Percentiles rank a stretch among this genome's conserved stretches.
Evolutionary conservation across 768 basidiomycete species (phyloP).

Genomic region (Lactifluus rugatus): DNA sequence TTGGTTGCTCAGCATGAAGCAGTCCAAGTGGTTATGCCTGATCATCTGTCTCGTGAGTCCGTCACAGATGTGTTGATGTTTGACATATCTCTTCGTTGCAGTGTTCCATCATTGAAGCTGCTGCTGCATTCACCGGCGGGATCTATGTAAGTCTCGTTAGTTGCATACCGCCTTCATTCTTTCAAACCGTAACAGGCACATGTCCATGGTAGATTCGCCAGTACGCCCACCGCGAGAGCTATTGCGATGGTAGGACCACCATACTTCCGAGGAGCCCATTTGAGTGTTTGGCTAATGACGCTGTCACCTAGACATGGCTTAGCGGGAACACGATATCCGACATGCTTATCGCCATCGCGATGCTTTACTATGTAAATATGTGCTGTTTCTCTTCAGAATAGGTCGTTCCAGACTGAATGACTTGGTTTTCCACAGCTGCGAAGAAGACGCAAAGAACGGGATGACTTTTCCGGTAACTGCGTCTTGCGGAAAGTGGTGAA

Average conservation of each 20-base stretch:
- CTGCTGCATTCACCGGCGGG: neutral
- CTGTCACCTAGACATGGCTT: neutral
- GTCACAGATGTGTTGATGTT: neutral
- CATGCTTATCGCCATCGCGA: neutral
- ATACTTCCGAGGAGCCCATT: neutral
- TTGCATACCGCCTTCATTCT: neutral
- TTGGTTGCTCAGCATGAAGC: conserved; percentile 2
- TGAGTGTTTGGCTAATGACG: neutral
- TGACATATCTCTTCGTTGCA: neutral
- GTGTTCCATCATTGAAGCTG: neutral
- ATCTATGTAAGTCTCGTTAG: neutral
- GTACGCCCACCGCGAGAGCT: neutral
- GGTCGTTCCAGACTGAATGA: neutral
- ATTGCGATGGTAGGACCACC: neutral
- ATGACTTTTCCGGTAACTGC: neutral
- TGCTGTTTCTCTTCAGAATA: neutral
- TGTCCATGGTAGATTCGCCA: neutral
- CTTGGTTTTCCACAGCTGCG: neutral
- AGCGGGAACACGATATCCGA: neutral
- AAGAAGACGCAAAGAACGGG: neutral
- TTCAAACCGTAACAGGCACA: neutral
- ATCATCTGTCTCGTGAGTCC: neutral
- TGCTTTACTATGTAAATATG: neutral
- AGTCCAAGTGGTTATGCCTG: neutral
- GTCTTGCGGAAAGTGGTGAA: conserved; percentile 18